Base-by-base conservation (phyloP, 2,329 filamentous ascomycete genomes). In the Didymella segeticola region DNA sequence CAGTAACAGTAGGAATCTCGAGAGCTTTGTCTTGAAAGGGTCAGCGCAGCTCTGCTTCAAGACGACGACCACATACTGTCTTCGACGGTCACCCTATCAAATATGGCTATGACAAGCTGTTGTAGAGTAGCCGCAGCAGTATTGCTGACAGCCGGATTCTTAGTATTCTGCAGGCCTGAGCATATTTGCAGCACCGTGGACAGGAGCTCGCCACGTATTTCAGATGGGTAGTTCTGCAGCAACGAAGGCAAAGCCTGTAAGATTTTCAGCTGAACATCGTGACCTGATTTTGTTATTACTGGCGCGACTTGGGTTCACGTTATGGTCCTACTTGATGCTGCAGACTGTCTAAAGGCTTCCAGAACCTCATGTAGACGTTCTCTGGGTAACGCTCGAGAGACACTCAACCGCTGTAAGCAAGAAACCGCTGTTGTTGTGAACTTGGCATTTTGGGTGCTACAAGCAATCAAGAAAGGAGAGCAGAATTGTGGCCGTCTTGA, bases 61-160 rank as follows among this genome's bases (percentile, higher is more conserved):
- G 3, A 14, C 7, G 11, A 17, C 12, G 17, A 8, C 20, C 9
- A n/a, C 51, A 9, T 15, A 89, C 87, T 87, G 71, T 97, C 92
- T 78, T 97, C 92, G 5, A 80, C 79, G 0, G 87, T 84, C 2
- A 97, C 91, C 72, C 96, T 95, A 72, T 98, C 95, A 75, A 97
- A 98, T 0, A 96, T 89, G 0, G 90, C 89, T 26, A 95, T 91
- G 7, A 98, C 88, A 12, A 99, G 83, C 74, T 98, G 95, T 75
- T 97, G 93, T 47, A 99, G 79, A 2, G 95, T 98, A n/a, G 95
- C 95, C 22, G 93, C 91, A 9, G 95, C 95, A 1, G 96, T 98
- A 66, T 96, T 96, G 70, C 93, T 96, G 64, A 99, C 92, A 45
- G 96, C 92, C 22, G 88, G 86, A 77, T 93, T 96, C 77, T 97